Conservation (phyloP, 768 basidiomycete genomes). For the Lactarius sp. region DNA sequence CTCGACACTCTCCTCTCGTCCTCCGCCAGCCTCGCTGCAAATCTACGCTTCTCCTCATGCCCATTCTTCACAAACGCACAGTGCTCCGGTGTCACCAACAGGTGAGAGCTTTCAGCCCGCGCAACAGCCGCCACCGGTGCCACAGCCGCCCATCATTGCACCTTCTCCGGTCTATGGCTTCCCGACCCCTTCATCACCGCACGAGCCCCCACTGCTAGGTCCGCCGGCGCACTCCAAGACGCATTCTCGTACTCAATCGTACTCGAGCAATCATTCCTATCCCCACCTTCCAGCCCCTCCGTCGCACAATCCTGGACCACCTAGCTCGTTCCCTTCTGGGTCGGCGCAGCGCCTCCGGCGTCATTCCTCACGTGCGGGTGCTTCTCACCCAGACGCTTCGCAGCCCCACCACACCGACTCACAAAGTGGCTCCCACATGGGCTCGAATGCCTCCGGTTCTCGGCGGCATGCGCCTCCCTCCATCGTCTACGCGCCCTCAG, state of each 20-base stretch:
- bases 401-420: constrained; percentile 5
- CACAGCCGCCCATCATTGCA: constrained; percentile 1
- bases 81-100: constrained; percentile 18
- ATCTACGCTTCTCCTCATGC: constrained; percentile 20
- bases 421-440: background rate
- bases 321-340: constrained; percentile 12
- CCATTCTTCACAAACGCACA: constrained; percentile 12
- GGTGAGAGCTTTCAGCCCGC: background rate
- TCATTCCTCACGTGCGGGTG: constrained; percentile 15
- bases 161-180: constrained; percentile 20
- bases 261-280: constrained; percentile 16
- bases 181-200: constrained; percentile 6
- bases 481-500: constrained; percentile 23
- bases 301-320: background rate
- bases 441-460: background rate
- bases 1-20: constrained; percentile 15
- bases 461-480: constrained; percentile 17
- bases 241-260: constrained; percentile 12
- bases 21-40: constrained; percentile 7
- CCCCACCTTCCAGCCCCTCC: background rate
- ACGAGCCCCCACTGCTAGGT: constrained; percentile 10
- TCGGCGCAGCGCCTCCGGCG: constrained; percentile 17
- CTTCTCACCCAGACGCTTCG: constrained; percentile 6
- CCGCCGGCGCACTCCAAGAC: constrained; percentile 4
- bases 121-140: constrained; percentile 4